Conservation (phyloP, 495 filamentous ascomycete species). For the Pseudevernia furfuracea region DNA sequence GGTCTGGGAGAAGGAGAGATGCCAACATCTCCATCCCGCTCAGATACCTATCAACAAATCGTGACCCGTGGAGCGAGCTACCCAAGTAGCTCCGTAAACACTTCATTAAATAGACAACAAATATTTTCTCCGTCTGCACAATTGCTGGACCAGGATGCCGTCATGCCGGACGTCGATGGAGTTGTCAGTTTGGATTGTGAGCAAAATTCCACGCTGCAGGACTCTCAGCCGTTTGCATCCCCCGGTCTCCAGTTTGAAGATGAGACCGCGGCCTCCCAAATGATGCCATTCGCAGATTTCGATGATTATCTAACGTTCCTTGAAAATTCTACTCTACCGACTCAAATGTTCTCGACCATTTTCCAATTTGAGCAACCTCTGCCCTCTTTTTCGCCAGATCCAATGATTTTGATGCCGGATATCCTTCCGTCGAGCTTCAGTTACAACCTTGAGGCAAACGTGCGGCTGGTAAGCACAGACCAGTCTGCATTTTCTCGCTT, state of each 20-base stretch:
- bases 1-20: not conserved
- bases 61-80: not conserved
- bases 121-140: not conserved
- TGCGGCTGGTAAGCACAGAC: not conserved
- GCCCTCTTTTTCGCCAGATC: conserved; percentile 2
- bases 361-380: not conserved
- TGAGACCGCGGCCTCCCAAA: not conserved
- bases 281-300: not conserved
- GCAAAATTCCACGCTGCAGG: not conserved
- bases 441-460: not conserved
- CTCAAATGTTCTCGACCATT: not conserved
- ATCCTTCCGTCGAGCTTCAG: not conserved
- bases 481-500: not conserved
- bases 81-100: not conserved
- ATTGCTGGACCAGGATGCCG: not conserved
- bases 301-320: not conserved
- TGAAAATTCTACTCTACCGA: not conserved
- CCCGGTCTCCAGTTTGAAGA: not conserved
- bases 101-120: not conserved
- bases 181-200: not conserved
- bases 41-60: not conserved
- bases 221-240: not conserved
- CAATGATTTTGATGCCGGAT: not conserved
- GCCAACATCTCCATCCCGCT: not conserved
- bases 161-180: not conserved